Conservation (phyloP, 164 flowering plant genomes). For the Liriodendron chinense region DNA sequence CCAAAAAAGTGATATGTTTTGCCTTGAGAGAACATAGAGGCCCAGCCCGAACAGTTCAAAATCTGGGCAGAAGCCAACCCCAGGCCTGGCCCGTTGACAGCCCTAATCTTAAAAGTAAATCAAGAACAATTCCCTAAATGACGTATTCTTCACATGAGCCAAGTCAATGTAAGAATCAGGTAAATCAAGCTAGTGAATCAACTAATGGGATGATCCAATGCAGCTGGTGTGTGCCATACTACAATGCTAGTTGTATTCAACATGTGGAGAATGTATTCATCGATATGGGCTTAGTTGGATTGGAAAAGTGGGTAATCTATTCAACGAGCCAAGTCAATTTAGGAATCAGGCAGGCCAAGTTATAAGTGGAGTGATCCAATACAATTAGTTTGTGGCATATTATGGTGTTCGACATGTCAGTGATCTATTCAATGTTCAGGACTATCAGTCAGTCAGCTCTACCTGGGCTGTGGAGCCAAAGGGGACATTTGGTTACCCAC, state of each 20-base stretch:
- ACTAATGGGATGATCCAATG: no score
- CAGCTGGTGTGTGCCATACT: no score
- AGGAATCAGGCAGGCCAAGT: not conserved
- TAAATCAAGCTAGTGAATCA: no score
- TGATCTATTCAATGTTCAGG: not conserved
- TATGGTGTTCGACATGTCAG: not conserved
- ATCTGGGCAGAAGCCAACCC: not conserved
- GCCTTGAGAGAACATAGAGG: not conserved
- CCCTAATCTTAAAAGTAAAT: not conserved
- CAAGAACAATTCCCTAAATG: not conserved
- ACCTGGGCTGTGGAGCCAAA: no score
- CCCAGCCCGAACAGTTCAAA: not conserved
- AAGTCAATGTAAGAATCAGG: no score
- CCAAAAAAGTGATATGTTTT: not conserved
- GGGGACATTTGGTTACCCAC: no score
- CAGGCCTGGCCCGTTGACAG: not conserved
- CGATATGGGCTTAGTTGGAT: not conserved
- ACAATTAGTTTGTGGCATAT: not conserved
- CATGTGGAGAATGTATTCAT: not conserved
- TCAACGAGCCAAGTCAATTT: not conserved
- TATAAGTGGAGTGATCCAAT: not conserved
- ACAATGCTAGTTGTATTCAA: no score
- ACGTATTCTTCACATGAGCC: not conserved
- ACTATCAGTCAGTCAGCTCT: not conserved
- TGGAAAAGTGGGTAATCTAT: not conserved